Conservation (phyloP, 306 rosid genomes). For the Inga leiocalycina region DNA sequence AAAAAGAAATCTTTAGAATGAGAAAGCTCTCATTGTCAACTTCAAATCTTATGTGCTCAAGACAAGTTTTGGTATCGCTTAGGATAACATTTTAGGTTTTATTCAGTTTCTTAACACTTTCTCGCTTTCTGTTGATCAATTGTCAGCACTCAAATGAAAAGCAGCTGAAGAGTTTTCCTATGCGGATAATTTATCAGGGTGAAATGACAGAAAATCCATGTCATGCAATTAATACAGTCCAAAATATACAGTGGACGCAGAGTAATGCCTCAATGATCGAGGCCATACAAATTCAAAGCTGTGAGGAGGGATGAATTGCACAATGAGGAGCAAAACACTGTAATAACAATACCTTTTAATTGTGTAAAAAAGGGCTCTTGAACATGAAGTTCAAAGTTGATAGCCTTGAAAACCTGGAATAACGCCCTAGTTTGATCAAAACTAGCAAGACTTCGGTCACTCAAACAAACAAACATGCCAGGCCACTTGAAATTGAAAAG, state of each 20-base stretch:
- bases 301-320: neutral
- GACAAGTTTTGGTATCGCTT: neutral
- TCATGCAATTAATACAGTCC: neutral
- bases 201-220: neutral
- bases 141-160: neutral
- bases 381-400: constrained; percentile 18
- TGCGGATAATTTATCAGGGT: neutral
- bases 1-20: neutral
- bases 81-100: neutral
- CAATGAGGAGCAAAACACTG: neutral
- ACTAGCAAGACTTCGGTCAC: neutral
- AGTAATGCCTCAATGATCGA: neutral
- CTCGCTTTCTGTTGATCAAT: neutral
- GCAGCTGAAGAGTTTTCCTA: neutral
- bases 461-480: neutral
- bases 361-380: constrained; percentile 8
- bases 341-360: constrained; percentile 9
- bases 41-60: neutral
- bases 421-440: neutral
- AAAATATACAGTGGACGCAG: neutral
- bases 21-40: neutral
- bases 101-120: neutral
- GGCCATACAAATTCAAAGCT: neutral
- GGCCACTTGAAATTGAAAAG: neutral
- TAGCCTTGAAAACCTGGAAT: constrained; percentile 12